These are phyloP conservation scores for Mortierella sp. DNA, from an alignment of 371 early-diverging fungal species.

Conservation along the genomic window DNA sequence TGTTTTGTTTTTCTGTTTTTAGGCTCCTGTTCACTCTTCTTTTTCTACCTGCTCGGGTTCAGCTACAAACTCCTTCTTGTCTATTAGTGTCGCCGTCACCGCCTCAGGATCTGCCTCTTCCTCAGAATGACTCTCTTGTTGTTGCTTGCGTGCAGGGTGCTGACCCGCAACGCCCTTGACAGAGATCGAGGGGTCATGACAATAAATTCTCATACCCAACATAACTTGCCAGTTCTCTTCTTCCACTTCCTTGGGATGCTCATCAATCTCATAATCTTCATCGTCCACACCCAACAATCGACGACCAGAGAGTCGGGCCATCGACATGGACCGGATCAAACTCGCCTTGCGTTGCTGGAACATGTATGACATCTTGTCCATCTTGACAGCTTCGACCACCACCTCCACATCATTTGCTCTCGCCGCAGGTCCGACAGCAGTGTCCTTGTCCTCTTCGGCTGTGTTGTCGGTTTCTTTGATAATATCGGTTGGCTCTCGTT, in stretches of 20 bases:
- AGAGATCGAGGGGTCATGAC: constrained; percentile 29
- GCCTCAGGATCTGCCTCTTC: constrained; percentile 33
- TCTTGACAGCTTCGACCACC: constrained; percentile 36
- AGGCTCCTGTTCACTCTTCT: not conserved
- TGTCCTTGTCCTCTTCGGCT: constrained; percentile 17
- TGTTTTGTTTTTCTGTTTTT: not conserved
- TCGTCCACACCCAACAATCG: constrained; percentile 42
- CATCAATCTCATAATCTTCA: constrained; percentile 41
- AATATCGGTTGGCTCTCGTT: constrained; percentile 33
- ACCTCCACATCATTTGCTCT: constrained; percentile 26
- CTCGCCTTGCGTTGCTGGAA: constrained; percentile 48
- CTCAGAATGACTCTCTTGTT: constrained; percentile 2
- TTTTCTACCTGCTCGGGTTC: constrained; percentile 17
- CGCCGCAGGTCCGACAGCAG: constrained; percentile 28
- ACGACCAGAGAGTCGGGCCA: constrained; percentile 36
- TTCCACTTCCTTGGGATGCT: constrained; percentile 15
- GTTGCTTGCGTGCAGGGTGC: constrained; percentile 15
- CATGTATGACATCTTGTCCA: constrained; percentile 49
- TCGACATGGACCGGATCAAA: constrained; percentile 43
- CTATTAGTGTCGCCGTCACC: constrained; percentile 38
- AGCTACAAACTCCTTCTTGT: constrained; percentile 22
- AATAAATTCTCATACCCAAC: constrained; percentile 48
- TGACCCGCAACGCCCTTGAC: constrained; percentile 22
- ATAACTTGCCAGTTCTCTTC: constrained; percentile 39
- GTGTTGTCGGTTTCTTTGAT: not conserved